Base-by-base conservation (phyloP, 768 basidiomycete genomes). In the Termitomyces sp. region DNA sequence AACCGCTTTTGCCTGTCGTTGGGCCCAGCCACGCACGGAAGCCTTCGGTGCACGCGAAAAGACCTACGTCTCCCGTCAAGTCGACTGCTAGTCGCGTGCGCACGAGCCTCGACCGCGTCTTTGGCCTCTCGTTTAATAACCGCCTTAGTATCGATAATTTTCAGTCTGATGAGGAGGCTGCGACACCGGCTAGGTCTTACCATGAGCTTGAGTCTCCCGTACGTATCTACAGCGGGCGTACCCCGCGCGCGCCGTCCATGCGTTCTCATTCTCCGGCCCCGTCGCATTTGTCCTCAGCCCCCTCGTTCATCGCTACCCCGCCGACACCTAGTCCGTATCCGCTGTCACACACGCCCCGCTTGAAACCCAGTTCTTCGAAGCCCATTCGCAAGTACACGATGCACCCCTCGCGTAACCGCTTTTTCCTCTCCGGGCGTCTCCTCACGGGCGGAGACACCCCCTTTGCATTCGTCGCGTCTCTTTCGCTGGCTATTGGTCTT, bases 401-500 rank as follows among this genome's bases (percentile, higher is more conserved):
- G 20, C 84, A 91, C 67, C 83, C 85, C 1, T 90, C 90, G 3
- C 76, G 83, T 56, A 94, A 93, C 72, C 75, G 75, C 43, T 96
- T 93, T 73, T 87, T 88, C 67, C 75, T 88, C 55, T 62, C 76
- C 1, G 94, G 95, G 0, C 81, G 76, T 57, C 59, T 94, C 10
- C 70, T 98, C 63, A 91, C 88, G 0, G 94, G 94, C 7, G 92
- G 92, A 1, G 96, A 98, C 72, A 82, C 84, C 20, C 87, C 88
- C 0, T 85, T 84, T 76, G 92, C 95, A 5, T 92, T 98, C 63
- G 65, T 92, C 2, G 80, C 77, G 0, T 82, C 82, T 7, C 73
- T 95, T 50, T 67, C 70, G 1, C 54, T 96, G 22, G 73, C 88
- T 28, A 67, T 94, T 26, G 78, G 78, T 2, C 78, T 98, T 47